phyloP scores from a whole-genome alignment of 2,329 filamentous ascomycete species.

The Fusarium fujikuroi region DNA sequence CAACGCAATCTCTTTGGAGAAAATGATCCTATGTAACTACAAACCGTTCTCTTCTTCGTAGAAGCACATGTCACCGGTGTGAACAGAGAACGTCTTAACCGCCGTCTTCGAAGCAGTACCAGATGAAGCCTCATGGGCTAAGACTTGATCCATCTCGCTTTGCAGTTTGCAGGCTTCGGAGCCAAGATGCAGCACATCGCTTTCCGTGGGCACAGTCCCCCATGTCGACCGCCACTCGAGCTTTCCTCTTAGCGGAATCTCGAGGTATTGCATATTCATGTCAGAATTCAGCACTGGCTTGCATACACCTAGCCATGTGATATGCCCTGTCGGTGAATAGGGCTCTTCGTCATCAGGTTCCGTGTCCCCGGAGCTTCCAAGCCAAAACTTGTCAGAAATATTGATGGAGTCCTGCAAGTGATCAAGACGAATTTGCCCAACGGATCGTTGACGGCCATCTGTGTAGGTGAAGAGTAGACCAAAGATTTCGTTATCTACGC shows the following conservation, averaged over 20 bases:
- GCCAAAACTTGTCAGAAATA: background rate
- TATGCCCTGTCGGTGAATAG: accelerated
- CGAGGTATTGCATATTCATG: background rate
- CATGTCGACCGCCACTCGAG: background rate
- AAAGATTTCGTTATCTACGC: accelerated
- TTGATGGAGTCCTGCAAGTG: background rate
- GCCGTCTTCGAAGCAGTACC: background rate
- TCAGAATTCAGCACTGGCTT: background rate
- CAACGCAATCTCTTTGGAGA: no score
- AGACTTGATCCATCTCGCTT: background rate
- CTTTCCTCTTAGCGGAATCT: background rate
- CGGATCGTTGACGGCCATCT: background rate
- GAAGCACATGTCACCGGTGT: accelerated
- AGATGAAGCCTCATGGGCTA: background rate
- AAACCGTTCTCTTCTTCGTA: background rate
- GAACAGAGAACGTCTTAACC: background rate
- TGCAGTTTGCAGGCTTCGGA: background rate
- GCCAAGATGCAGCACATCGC: background rate
- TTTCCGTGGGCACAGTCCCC: background rate
- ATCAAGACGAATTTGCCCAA: background rate
- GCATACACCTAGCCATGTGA: background rate
- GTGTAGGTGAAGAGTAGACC: background rate
- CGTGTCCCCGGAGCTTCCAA: background rate
- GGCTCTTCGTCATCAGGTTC: no score
- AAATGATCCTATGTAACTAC: no score